These are phyloP conservation scores for Lolium rigidum DNA, from an alignment of 176 grass and related monocot genomes.

Conservation along the genomic window DNA sequence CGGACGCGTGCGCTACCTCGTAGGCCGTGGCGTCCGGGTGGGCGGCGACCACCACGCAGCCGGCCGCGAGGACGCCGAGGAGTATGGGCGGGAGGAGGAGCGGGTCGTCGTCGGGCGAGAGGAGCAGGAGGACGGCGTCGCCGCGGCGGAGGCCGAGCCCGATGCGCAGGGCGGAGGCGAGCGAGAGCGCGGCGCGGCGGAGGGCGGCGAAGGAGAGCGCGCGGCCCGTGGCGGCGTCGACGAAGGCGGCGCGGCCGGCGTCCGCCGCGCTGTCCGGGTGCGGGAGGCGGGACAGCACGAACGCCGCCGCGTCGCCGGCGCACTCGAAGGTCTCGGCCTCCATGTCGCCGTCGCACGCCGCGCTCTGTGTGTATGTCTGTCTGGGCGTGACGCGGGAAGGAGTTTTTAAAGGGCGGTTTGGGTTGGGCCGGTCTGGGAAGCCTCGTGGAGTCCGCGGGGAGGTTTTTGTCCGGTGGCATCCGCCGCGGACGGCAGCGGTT, in stretches of 20 bases:
- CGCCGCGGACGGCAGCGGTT: background rate
- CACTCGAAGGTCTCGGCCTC: background rate
- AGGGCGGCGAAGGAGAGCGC: slow-evolving; percentile 49
- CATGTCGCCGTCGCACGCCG: too few species aligned
- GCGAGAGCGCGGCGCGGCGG: slow-evolving; percentile 51
- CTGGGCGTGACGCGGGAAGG: background rate
- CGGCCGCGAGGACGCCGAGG: slow-evolving; percentile 53
- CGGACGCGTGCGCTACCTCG: slow-evolving; percentile 32
- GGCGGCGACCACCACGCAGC: slow-evolving; percentile 46
- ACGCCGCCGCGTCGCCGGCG: slow-evolving; percentile 39
- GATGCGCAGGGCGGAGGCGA: slow-evolving; percentile 53
- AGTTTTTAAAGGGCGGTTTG: slow-evolving; percentile 11
- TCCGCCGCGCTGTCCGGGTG: background rate
- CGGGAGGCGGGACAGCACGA: slow-evolving; percentile 50
- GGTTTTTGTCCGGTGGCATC: background rate
- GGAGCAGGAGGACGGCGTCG: slow-evolving; percentile 58
- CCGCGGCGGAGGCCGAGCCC: slow-evolving; percentile 56
- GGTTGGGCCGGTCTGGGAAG: rapidly evolving
- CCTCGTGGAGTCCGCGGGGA: slow-evolving; percentile 2
- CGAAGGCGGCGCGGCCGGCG: slow-evolving; percentile 11
- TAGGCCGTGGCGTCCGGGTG: slow-evolving; percentile 30
- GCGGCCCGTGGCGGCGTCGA: slow-evolving; percentile 40
- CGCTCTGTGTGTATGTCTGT: background rate
- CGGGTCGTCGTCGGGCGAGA: slow-evolving; percentile 37
- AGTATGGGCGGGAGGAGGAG: slow-evolving; percentile 49